Evolutionary conservation across 2,329 filamentous ascomycete species (phyloP).

Genomic region (Rhinocladiella mackenziei): DNA sequence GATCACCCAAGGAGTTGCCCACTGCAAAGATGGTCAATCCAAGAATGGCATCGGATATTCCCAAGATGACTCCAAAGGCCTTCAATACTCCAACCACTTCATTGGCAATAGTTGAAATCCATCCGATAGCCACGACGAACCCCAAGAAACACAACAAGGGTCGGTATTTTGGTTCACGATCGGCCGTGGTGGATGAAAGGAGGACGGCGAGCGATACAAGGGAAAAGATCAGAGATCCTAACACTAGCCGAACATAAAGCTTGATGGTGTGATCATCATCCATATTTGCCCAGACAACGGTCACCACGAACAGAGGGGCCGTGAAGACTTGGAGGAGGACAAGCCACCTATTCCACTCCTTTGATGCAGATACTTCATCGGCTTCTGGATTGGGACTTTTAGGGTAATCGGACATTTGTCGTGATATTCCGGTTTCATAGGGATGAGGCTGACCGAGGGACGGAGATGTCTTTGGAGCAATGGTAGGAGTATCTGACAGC

Average conservation of each 20-base stretch:
- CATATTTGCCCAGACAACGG: constrained; percentile 62
- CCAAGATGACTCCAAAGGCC: constrained; percentile 82
- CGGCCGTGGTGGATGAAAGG: constrained; percentile 63
- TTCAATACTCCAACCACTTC: constrained; percentile 96
- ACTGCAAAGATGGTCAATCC: constrained; percentile 95
- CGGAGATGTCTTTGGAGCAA: constrained; percentile 23
- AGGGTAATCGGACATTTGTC: constrained; percentile 40
- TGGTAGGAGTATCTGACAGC: constrained; percentile 37
- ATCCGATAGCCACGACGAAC: constrained; percentile 85
- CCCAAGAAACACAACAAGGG: constrained; percentile 80
- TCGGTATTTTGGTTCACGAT: constrained; percentile 67
- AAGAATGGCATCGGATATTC: constrained; percentile 83
- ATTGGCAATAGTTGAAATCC: constrained; percentile 93
- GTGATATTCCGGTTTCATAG: constrained; percentile 15
- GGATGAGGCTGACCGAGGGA: constrained; percentile 17
- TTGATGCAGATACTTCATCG: constrained; percentile 35
- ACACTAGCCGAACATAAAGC: constrained; percentile 54
- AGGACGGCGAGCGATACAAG: constrained; percentile 63
- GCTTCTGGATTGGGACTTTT: constrained; percentile 35
- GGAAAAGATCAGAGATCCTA: constrained; percentile 66
- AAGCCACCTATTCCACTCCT: constrained; percentile 87
- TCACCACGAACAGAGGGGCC: constrained; percentile 75
- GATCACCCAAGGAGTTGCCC: constrained; percentile 88
- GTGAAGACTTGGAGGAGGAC: constrained; percentile 79
- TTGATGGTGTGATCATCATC: constrained; percentile 44